Evolutionary conservation across 192 early-diverging fungal species (phyloP).

Genomic region (Umbelopsis sp.): DNA sequence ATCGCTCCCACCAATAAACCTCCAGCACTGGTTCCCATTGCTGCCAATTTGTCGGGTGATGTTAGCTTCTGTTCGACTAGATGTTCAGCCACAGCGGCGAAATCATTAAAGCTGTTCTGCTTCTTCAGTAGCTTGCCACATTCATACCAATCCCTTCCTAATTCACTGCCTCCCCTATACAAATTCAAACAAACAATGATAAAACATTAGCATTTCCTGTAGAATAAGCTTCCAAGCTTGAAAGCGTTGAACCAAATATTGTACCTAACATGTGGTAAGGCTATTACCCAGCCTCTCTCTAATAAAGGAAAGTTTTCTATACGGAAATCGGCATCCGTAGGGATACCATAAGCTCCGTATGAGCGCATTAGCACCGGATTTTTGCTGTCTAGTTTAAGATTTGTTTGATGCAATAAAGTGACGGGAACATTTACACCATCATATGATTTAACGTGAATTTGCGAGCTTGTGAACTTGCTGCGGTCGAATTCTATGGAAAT

Average conservation of each 20-base stretch:
- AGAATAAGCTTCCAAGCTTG: not conserved
- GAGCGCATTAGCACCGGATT: conserved; percentile 69
- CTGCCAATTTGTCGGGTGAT: conserved; percentile 54
- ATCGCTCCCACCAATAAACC: conserved; percentile 75
- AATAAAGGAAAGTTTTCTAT: conserved; percentile 75
- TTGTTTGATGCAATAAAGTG: conserved; percentile 62
- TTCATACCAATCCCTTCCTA: conserved; percentile 80
- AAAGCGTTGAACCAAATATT: not conserved
- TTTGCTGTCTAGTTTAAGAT: conserved; percentile 46
- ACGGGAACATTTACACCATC: conserved; percentile 60
- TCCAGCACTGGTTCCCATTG: conserved; percentile 78
- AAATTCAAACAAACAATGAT: not conserved
- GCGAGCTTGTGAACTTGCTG: conserved; percentile 47
- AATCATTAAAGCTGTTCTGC: conserved; percentile 72
- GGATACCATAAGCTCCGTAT: conserved; percentile 83
- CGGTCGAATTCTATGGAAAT: conserved; percentile 44
- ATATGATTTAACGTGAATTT: conserved; percentile 48
- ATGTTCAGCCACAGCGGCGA: conserved; percentile 67
- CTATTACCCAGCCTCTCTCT: conserved; percentile 81
- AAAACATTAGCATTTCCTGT: not conserved
- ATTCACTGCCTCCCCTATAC: conserved; percentile 72
- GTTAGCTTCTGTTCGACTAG: conserved; percentile 64
- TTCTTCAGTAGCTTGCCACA: conserved; percentile 73
- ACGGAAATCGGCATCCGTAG: conserved; percentile 76
- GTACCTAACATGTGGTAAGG: conserved; percentile 75